Evolutionary conservation across 306 rosid species (phyloP), one percentile per base, ranked within the genome.

Genomic region (Canavalia ensiformis): DNA sequence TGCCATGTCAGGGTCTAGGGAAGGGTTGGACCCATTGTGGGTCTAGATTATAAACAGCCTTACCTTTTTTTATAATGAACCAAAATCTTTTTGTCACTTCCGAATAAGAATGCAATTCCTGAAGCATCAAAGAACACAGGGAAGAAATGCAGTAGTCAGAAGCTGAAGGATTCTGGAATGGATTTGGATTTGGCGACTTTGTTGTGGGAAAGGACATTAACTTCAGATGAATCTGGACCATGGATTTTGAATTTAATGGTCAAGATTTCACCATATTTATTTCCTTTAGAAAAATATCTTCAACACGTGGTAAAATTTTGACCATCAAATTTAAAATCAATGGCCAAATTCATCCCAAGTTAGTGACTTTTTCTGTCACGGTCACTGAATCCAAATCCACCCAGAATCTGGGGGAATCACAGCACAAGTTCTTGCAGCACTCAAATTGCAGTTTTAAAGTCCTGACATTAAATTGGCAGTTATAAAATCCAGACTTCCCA

Each of bases 371-470:
- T 18, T 18, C 25, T 18, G 25, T 18, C 25, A 18, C 25, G 25
- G 25, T 18, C 25, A 18, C 25, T 18, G 25, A 18, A 18, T 18
- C 25, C 25, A 18, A 18, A 18, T 18, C 25, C 25, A n/a, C 47
- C 70, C 41, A 37, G 39, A 75, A 59, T 46, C 46, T 37, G 67
- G 35, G 49, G 50, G 60, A 76, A 31, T 8, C 37, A 18, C 63
- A 8, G 34, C 68, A 75, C 63, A 57, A 57, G 56, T 74, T 45
- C 79, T 64, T 68, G 31, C 79, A 75, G 33, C 30, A 44, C 69
- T 39, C 37, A 49, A 44, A 69, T 58, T 58, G 31, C 57, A 59
- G 68, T 58, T 75, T 33, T 58, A 30, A 8, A 25, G 44, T 58
- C 18, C 6, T 1, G 79, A 31, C 12, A 30, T 59, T 56, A 2